Evolutionary conservation across 768 basidiomycete genomes (phyloP).

Genomic region (Boletus reticulatus): DNA sequence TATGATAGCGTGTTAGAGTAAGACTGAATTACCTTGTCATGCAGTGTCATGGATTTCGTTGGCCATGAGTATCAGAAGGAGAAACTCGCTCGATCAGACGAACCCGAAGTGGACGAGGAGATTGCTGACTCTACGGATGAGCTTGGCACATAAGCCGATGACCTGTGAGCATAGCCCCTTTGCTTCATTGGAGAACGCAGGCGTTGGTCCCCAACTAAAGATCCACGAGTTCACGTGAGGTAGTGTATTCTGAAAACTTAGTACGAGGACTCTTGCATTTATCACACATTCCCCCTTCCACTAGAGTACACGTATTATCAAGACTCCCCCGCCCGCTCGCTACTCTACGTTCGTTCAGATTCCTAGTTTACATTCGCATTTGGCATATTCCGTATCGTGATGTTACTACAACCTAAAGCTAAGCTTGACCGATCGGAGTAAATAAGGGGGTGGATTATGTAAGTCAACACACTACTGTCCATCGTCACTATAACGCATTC

Average conservation of each 20-base stretch:
- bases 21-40: conserved; percentile 10
- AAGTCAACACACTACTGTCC: conserved; percentile 1
- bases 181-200: background rate
- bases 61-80: conserved; percentile 52
- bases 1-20: background rate
- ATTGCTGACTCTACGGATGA: conserved; percentile 15
- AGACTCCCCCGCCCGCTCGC: conserved; percentile 11
- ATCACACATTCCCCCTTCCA: background rate
- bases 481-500: background rate
- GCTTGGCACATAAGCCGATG: conserved; percentile 5
- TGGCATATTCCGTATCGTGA: conserved; percentile 1
- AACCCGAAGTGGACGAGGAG: conserved; percentile 10
- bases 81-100: conserved; percentile 2
- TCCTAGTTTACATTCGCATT: conserved; percentile 1
- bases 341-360: conserved; percentile 24
- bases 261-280: conserved; percentile 4
- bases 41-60: conserved; percentile 61
- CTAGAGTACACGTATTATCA: conserved; percentile 10
- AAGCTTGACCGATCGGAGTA: too few relatives aligned
- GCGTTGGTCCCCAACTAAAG: background rate
- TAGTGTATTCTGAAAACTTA: conserved; percentile 3
- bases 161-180: background rate
- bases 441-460: conserved; percentile 11
- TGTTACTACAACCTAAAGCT: conserved; percentile 1
- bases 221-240: background rate